Evolutionary conservation across 257 asterid genomes (phyloP).

Genomic region (Petrea volubilis): DNA sequence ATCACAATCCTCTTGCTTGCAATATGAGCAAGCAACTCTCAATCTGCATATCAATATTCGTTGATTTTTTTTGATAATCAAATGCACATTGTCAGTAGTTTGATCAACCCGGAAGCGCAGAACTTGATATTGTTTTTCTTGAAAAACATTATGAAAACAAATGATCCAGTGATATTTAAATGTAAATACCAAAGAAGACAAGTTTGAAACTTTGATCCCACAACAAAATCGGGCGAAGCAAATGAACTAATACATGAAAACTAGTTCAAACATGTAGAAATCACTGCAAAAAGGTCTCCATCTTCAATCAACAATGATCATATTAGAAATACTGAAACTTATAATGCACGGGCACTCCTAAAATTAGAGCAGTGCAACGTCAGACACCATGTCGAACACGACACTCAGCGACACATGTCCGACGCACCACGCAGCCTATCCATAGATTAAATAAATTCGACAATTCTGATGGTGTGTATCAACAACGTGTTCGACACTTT

Average conservation of each 20-base stretch:
- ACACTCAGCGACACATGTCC: too few species aligned
- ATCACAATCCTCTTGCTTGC: conserved; percentile 22
- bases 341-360: too few species aligned
- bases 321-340: too few species aligned
- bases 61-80: not conserved
- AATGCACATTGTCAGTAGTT: not conserved
- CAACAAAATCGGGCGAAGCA: not conserved
- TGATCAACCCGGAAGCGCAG: not conserved
- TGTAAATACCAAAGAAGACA: not conserved
- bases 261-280: conserved; percentile 12
- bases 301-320: too few species aligned
- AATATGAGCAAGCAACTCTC: conserved; percentile 7
- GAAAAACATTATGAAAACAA: too few species aligned
- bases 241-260: not conserved
- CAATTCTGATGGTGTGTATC: too few species aligned
- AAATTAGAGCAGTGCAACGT: too few species aligned
- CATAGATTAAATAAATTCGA: too few species aligned
- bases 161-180: not conserved
- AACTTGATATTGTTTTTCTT: not conserved
- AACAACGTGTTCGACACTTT: too few species aligned
- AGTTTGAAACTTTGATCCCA: not conserved
- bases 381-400: too few species aligned
- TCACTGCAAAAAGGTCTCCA: not conserved
- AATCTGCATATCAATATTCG: conserved; percentile 10
- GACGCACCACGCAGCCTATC: too few species aligned